Base-by-base conservation (phyloP, 1,284 basidiomycete genomes). In the Marasmius oreades region DNA sequence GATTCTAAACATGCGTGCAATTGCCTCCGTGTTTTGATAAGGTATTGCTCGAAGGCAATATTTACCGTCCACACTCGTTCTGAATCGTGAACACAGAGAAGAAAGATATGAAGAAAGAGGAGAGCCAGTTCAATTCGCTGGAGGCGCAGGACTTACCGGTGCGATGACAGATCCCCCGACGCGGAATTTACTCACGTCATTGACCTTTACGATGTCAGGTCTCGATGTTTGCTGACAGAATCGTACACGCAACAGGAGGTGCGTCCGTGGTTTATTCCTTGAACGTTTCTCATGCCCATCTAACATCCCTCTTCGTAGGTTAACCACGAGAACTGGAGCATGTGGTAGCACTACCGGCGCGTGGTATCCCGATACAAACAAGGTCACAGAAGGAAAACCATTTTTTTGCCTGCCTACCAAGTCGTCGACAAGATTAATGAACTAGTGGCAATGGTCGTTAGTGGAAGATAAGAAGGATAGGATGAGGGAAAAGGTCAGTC, bases 141-240 rank as follows among this genome's bases (percentile, higher is more conserved):
- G 44, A 46, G 55, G 73, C 43, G 74, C 77, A 1, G 73, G 67
- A 45, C 72, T 67, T 66, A 67, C 16, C 68, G 72, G 3, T 76
- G 73, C 58, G 78, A 77, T 72, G 63, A 84, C 79, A 69, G 89
- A 90, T 65, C 78, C 80, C 5, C 84, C 59, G 92, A 95, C 61
- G 91, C 81, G 43, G 92, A 92, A 52, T 98, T 90, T 66, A 87
- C 86, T 14, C 84, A 92, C 64, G 94, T 98, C 70, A 93, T 99
- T 59, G 95, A 98, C 70, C 97, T 99, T 72, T 98, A 99, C 72
- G 97, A 99, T 73, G 80, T 96, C 56, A 78, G 95, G 65, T 99
- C 98, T 74, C 81, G 96, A 58, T 99, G 98, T 72, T 77, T 98
- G 69, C 77, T 99, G 66, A 99, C 97, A 44, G 97, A 94, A 71